Evolutionary conservation across 352 stramenopile genomes (phyloP), one percentile per base, ranked within the genome.

Genomic region (Hyaloperonospora brassicae): DNA sequence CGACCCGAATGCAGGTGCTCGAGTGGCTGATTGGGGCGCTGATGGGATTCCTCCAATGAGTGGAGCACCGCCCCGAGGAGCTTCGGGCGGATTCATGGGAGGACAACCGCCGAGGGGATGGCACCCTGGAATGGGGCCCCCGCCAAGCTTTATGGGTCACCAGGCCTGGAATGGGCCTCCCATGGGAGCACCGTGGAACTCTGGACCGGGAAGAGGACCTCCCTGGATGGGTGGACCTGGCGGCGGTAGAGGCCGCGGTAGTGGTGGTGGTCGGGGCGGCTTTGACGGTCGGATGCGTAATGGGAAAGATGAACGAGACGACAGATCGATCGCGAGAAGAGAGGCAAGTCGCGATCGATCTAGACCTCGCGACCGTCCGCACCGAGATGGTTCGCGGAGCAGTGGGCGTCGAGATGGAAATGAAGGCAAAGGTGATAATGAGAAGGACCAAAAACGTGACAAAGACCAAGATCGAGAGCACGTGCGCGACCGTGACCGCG

Each of bases 71-170:
- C 63, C 53, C 38, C 62, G 68, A 44, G 70, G 41, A 31, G 21
- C 21, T 31, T 14, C 22, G n/a, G 41, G 70, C 24, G 67, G 70
- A 0, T 85, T 86, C 56, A 86, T 89, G 71, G 59, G 61, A 25
- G 52, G 60, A 1, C 52, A 50, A 5, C 77, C 75, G n/a, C 79
- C 76, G 6, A 66, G 66, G 5, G 80, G 78, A 0, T 88, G 80
- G 77, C 77, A 88, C 31, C 77, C 77, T 50, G 69, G 76, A 25
- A 88, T 88, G 78, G 77, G 76, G 0, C 80, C 80, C 5, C 74
- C 75, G 12, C 70, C 66, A 6, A 70, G 70, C 11, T 73, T 70
- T 27, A 69, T 69, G 61, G 53, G 52, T 7, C 64, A 72, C 41
- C 64, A 72, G 36, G 85, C 72, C 68, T 64, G 73, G 72, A 63